These are phyloP conservation scores for Pichia norvegensis DNA, from an alignment of 1,139 yeast species.

Conservation along the genomic window DNA sequence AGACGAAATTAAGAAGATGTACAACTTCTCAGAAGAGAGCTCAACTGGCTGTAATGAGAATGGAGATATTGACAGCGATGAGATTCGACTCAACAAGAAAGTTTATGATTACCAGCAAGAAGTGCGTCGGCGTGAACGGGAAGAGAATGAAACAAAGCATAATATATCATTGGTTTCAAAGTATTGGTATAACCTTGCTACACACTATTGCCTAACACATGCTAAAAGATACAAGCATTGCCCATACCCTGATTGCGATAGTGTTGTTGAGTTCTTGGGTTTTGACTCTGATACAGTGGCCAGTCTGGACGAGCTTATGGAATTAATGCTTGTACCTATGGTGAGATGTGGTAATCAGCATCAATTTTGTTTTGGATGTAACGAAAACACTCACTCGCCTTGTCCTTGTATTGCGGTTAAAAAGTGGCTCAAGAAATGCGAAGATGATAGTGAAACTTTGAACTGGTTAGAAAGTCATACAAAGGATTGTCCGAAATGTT, in stretches of 20 bases:
- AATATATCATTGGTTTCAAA: slow-evolving; percentile 20
- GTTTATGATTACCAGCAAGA: slow-evolving; percentile 24
- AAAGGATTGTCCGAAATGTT: slow-evolving; percentile 70
- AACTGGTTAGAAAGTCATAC: slow-evolving; percentile 90
- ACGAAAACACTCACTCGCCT: slow-evolving; percentile 69
- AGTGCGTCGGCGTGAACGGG: slow-evolving; percentile 17
- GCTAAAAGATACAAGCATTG: slow-evolving; percentile 57
- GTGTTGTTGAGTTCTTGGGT: slow-evolving; percentile 46
- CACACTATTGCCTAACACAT: slow-evolving; percentile 46
- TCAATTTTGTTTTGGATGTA: slow-evolving; percentile 75
- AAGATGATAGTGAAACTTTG: slow-evolving; percentile 82
- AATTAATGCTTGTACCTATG: slow-evolving; percentile 43
- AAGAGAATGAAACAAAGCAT: slow-evolving; percentile 17
- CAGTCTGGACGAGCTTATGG: slow-evolving; percentile 29
- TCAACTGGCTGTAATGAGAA: not conserved
- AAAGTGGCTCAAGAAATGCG: slow-evolving; percentile 72
- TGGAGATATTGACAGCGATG: slow-evolving; percentile 2
- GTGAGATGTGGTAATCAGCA: slow-evolving; percentile 65
- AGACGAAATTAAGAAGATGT: slow-evolving; percentile 12
- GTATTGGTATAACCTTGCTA: slow-evolving; percentile 30
- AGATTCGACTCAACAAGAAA: not conserved
- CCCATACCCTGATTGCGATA: slow-evolving; percentile 78
- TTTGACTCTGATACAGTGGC: slow-evolving; percentile 25
- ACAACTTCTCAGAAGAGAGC: slow-evolving; percentile 8
- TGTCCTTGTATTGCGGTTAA: slow-evolving; percentile 66